These are phyloP conservation scores for Boletus pseudopeckii DNA, from an alignment of 768 basidiomycete genomes.

Conservation along the genomic window DNA sequence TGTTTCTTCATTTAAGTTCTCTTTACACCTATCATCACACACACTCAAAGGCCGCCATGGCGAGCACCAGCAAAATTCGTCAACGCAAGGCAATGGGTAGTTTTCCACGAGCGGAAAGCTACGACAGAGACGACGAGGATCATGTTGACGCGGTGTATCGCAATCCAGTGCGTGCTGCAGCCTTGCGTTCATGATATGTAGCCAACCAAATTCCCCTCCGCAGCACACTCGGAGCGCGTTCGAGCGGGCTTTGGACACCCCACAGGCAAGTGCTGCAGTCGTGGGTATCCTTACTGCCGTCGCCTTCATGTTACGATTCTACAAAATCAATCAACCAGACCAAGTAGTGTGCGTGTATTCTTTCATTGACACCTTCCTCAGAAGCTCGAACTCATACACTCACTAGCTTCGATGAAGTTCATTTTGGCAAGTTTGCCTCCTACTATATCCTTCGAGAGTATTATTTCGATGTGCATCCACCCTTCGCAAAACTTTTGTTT, in stretches of 20 bases:
- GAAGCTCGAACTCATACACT: constrained; percentile 4
- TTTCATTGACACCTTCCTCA: neutral
- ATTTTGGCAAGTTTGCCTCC: constrained; percentile 97
- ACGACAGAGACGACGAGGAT: constrained; percentile 47
- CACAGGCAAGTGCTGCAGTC: constrained; percentile 58
- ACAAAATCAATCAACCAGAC: constrained; percentile 92
- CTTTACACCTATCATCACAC: constrained; percentile 2
- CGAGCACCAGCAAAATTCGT: constrained; percentile 32
- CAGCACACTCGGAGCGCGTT: constrained; percentile 56
- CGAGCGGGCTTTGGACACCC: constrained; percentile 62
- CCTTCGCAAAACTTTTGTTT: constrained; percentile 92
- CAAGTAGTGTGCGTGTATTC: constrained; percentile 77
- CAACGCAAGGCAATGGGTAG: constrained; percentile 22
- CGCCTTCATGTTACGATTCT: constrained; percentile 84
- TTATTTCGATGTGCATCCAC: constrained; percentile 99
- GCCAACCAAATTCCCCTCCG: constrained; percentile 18
- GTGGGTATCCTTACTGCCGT: constrained; percentile 64
- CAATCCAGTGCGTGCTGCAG: constrained; percentile 40
- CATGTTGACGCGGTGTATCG: constrained; percentile 48
- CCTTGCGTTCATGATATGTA: constrained; percentile 4
- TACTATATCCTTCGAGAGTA: constrained; percentile 92
- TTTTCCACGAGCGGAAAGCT: constrained; percentile 21
- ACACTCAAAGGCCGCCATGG: constrained; percentile 22
- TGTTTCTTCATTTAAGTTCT: neutral
- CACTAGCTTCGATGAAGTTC: constrained; percentile 91